Conservation (phyloP, 129 eudicot genomes). For the Flaveria sonorensis region DNA sequence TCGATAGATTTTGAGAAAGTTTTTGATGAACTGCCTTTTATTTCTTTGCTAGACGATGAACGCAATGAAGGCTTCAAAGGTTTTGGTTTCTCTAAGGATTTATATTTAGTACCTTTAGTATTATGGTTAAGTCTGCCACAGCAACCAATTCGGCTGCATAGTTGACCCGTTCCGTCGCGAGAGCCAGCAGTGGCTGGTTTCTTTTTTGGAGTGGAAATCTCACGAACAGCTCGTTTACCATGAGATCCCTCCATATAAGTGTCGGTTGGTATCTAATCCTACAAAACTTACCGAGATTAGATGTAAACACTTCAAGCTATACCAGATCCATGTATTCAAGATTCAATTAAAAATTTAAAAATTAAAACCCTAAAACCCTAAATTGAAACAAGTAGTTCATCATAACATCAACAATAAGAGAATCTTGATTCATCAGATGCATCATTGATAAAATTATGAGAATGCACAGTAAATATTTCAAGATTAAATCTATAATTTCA, state of each 20-base stretch:
- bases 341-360: no score
- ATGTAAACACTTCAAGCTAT: not conserved
- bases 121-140: slow-evolving; percentile 63
- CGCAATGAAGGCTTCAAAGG: slow-evolving; percentile 38
- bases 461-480: no score
- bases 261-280: slow-evolving; percentile 16
- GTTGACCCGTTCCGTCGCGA: slow-evolving; percentile 51
- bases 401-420: no score
- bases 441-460: no score
- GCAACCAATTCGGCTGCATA: slow-evolving; percentile 80
- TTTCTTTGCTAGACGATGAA: slow-evolving; percentile 54
- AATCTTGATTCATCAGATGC: no score
- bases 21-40: slow-evolving; percentile 43
- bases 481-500: no score
- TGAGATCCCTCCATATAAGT: slow-evolving; percentile 52
- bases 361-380: no score
- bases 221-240: slow-evolving; percentile 49
- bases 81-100: slow-evolving; percentile 52
- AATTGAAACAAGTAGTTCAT: no score
- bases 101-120: slow-evolving; percentile 41
- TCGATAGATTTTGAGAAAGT: slow-evolving; percentile 33
- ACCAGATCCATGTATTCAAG: no score
- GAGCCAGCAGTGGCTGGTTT: slow-evolving; percentile 40
- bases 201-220: slow-evolving; percentile 53
- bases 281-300: not conserved